Evolutionary conservation across 768 basidiomycete species (phyloP).

Genomic region (Suillus occidentalis): DNA sequence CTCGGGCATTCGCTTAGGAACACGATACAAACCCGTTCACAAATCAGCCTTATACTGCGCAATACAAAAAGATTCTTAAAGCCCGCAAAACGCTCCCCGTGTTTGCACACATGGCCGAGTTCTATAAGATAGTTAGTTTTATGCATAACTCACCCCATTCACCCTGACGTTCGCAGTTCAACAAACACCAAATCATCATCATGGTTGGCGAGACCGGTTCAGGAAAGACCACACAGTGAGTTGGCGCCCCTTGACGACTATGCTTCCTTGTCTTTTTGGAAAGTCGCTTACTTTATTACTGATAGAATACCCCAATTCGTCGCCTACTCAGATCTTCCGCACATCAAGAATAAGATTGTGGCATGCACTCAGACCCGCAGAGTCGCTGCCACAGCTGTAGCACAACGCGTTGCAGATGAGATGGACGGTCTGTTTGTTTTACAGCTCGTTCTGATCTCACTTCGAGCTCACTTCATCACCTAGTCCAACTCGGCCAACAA

Average conservation of each 20-base stretch:
- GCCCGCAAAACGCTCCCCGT: slow-evolving; percentile 88
- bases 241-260: slow-evolving; percentile 21
- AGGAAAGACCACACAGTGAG: slow-evolving; percentile 94
- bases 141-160: neutral
- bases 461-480: slow-evolving; percentile 5
- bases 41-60: slow-evolving; percentile 66
- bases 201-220: slow-evolving; percentile 95
- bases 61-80: slow-evolving; percentile 86
- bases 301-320: slow-evolving; percentile 95
- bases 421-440: slow-evolving; percentile 79
- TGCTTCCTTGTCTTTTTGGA: slow-evolving; percentile 20
- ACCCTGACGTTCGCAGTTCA: slow-evolving; percentile 20
- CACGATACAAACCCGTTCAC: slow-evolving; percentile 89
- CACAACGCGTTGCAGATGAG: slow-evolving; percentile 97
- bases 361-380: slow-evolving; percentile 97
- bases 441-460: neutral
- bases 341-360: slow-evolving; percentile 85
- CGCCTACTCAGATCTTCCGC: slow-evolving; percentile 89
- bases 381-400: slow-evolving; percentile 97
- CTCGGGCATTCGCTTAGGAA: slow-evolving; percentile 44
- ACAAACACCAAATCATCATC: slow-evolving; percentile 72
- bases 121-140: slow-evolving; percentile 78
- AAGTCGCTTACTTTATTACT: slow-evolving; percentile 30
- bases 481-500: slow-evolving; percentile 89
- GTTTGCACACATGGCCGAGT: slow-evolving; percentile 89